Evolutionary conservation across 331 rosid genomes (phyloP), one percentile per base, ranked within the genome.

Genomic region (Spiraea crenata): DNA sequence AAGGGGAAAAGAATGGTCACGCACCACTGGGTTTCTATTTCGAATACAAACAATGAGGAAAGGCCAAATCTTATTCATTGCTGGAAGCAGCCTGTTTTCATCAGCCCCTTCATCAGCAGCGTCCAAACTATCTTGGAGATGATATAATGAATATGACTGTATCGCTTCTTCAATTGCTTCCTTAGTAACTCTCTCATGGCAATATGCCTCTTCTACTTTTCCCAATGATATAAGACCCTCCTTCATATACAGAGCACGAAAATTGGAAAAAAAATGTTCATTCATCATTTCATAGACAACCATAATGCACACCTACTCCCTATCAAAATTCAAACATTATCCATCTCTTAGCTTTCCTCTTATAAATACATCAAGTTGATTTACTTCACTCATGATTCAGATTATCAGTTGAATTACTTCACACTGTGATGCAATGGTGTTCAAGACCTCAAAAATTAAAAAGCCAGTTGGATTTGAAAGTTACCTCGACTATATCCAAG

Each of bases 31-130:
- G 71, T 82, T 87, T 68, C 76, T 89, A 75, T 86, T 91, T 78
- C 68, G 95, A 77, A 85, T 81, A 79, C 99, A 91, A 57, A 85
- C 79, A 59, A 89, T 86, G 79, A 93, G 69, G 81, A 87, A 91
- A 38, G 97, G 96, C 99, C 97, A 93, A 81, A 91, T 83, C 75
- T 89, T 93, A 82, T 91, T 93, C 92, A 91, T 83, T 16, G 92
- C 95, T 1, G 99, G 99, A 87, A 91, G 99, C 81, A 91, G 67
- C 85, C 99, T 76, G 78, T 91, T 93, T 72, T 91, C 99, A 50
- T 87, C 97, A 6, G 86, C 58, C 69, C 83, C 96, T 66, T 85
- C 95, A 57, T 86, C 92, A 14, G 85, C 67, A 61, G 82, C 85
- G 59, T 83, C 84, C 58, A 91, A 68, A 49, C 83, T 79, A 79